Percentiles rank a stretch among this genome's conserved stretches.
Evolutionary conservation across 257 asterid species (phyloP).

Genomic region (Solanum stenotomum): DNA sequence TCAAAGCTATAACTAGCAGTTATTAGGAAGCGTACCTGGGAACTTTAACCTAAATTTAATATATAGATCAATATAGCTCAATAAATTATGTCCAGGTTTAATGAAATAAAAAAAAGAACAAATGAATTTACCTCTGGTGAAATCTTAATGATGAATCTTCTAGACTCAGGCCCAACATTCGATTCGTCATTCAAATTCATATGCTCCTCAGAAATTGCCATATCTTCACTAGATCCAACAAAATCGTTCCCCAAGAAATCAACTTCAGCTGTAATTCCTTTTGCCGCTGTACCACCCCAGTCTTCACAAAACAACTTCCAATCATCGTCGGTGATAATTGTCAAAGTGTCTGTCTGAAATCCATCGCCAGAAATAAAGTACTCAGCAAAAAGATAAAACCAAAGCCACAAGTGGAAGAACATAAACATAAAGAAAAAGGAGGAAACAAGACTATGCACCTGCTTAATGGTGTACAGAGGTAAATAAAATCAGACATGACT

Average conservation of each 20-base stretch:
- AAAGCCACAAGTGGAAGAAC: not conserved
- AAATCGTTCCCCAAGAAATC: constrained; percentile 36
- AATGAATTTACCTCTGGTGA: constrained; percentile 63
- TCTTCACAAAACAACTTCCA: constrained; percentile 86
- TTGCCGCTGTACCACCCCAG: constrained; percentile 68
- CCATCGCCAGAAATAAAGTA: not conserved
- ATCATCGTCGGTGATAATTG: constrained; percentile 64
- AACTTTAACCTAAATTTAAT: not conserved
- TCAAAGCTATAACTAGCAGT: not conserved
- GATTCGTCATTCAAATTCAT: constrained; percentile 31
- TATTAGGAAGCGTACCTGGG: not conserved
- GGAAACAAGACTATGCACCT: not conserved
- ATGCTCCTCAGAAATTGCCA: constrained; percentile 44
- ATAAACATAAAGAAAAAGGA: not conserved
- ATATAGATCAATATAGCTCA: not conserved
- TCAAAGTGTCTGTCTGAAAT: constrained; percentile 61
- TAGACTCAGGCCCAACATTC: constrained; percentile 19
- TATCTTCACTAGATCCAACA: constrained; percentile 32
- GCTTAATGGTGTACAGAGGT: not conserved
- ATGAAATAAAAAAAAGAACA: constrained; percentile 5
- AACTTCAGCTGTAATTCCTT: constrained; percentile 56
- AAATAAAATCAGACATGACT: not conserved
- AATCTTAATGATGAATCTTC: constrained; percentile 48
- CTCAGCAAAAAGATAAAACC: not conserved
- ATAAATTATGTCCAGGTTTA: not conserved